Evolutionary conservation across 2,329 filamentous ascomycete species (phyloP), one percentile per base, ranked within the genome.

Genomic region (Colletotrichum trifolii): DNA sequence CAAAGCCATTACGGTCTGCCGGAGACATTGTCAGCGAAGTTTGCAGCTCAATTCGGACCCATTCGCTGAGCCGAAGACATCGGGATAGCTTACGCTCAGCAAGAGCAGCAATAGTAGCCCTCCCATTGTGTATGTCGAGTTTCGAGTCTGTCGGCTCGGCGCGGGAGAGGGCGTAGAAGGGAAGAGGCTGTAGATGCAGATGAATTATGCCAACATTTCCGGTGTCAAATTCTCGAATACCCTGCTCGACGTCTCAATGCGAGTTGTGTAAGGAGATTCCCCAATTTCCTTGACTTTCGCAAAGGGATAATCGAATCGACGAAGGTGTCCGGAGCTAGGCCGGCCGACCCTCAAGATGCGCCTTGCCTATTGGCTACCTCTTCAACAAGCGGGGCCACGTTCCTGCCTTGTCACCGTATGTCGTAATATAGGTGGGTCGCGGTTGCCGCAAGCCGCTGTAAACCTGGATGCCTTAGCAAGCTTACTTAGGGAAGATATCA

Each of bases 1-100:
- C 73, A 87, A 70, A 67, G 85, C 84, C 86, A 88, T 88, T 67
- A 87, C 81, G 74, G 83, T 78, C 83, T 85, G 63, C 58, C 42
- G 15, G 42, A 43, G 10, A 46, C n/a, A 17, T 46, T 46, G 43
- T 17, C 5, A 46, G 17, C 43, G 43, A n/a, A 9, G 8, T 10
- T 25, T 10, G 15, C 11, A 46, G 43, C 43, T 46, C 15, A 46
- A 46, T 25, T 25, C 25, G 25, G 25, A 25, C 25, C 25, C 25
- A 25, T 25, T 25, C 25, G 25, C 25, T 25, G 25, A 25, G 25
- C n/a, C 43, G 17, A 45, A 17, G 54, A 17, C 12, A 17, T 43
- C 36, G 34, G 45, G 33, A 13, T 35, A 17, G 40, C 79, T 70
- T 73, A 81, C 79, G 72, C 79, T 78, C 69, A 81, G 73, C 68